Percentiles rank a stretch among this genome's conserved stretches.
Conservation (phyloP, 2,329 filamentous ascomycete genomes). For the Paecilomyces niveus region DNA sequence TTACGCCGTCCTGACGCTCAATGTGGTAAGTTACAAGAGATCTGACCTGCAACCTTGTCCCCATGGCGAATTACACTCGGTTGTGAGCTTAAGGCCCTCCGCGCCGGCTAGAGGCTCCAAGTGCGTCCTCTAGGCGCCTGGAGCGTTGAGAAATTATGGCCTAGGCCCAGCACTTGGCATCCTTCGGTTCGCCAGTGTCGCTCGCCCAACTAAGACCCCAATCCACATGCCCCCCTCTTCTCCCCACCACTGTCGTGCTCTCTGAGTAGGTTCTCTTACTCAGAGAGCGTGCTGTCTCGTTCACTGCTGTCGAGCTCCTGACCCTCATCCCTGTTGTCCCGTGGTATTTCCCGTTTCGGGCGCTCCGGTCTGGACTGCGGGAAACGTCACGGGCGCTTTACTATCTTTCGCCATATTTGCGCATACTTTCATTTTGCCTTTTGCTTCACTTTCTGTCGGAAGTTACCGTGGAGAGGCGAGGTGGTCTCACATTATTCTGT, state of each 20-base stretch:
- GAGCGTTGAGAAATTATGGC: not conserved
- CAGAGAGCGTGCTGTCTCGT: not conserved
- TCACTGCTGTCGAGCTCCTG: not conserved
- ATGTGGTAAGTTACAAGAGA: conserved; percentile 58
- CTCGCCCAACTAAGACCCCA: not conserved
- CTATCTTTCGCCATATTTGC: not conserved
- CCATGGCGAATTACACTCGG: not conserved
- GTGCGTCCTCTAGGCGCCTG: not conserved
- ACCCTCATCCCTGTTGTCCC: not conserved
- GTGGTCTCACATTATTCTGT: not conserved
- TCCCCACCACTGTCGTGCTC: not conserved
- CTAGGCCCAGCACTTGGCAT: conserved; percentile 1
- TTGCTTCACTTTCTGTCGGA: not conserved
- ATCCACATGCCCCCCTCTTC: not conserved
- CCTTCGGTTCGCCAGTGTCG: not conserved
- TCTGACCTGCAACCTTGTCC: conserved; percentile 1
- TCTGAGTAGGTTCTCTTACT: not conserved
- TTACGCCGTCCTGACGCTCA: conserved; percentile 74
- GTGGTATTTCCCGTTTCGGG: not conserved
- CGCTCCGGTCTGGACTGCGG: not conserved
- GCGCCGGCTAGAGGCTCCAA: not conserved
- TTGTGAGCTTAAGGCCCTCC: conserved; percentile 1
- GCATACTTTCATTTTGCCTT: not conserved
- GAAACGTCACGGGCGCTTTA: not conserved
- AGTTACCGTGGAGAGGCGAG: not conserved